A percentile compares a stretch with the other conserved stretches of the same genome.
Evolutionary conservation across 805 yeast species (phyloP).

Genomic region (Hanseniaspora osmophila): DNA sequence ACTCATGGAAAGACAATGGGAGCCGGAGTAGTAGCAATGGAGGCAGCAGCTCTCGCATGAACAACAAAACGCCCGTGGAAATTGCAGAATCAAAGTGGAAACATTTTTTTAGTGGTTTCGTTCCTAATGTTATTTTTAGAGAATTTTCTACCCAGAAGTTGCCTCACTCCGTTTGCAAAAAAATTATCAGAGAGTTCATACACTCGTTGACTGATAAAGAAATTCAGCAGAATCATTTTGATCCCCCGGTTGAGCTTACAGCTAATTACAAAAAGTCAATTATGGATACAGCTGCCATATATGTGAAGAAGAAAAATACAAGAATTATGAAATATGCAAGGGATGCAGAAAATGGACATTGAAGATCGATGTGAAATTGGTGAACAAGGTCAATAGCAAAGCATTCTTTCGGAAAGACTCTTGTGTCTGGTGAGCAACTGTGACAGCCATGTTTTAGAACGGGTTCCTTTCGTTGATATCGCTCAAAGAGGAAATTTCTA

Average conservation of each 20-base stretch:
- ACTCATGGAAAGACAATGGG: too few species aligned
- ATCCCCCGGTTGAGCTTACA: background rate
- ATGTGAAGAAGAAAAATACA: background rate
- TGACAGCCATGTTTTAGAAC: background rate
- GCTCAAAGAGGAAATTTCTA: background rate
- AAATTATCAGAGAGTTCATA: conserved; percentile 3
- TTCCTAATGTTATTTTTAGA: conserved; percentile 66
- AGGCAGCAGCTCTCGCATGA: background rate
- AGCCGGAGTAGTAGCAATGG: too few species aligned
- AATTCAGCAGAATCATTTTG: conserved; percentile 17
- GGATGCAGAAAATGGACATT: background rate
- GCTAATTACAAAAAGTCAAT: background rate
- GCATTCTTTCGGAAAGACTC: too few species aligned
- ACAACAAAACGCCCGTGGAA: background rate
- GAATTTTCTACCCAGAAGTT: conserved; percentile 56
- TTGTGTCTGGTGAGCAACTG: background rate
- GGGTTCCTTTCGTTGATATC: background rate
- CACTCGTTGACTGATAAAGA: conserved; percentile 51
- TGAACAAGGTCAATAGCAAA: too few species aligned
- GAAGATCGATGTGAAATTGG: background rate
- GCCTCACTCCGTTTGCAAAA: conserved; percentile 68
- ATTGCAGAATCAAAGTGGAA: conserved; percentile 24
- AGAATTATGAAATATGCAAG: background rate
- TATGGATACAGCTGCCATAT: background rate
- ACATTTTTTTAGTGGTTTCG: conserved; percentile 47